phyloP scores from a whole-genome alignment of 345 rosid genomes.

The Lepidium aucheri region DNA sequence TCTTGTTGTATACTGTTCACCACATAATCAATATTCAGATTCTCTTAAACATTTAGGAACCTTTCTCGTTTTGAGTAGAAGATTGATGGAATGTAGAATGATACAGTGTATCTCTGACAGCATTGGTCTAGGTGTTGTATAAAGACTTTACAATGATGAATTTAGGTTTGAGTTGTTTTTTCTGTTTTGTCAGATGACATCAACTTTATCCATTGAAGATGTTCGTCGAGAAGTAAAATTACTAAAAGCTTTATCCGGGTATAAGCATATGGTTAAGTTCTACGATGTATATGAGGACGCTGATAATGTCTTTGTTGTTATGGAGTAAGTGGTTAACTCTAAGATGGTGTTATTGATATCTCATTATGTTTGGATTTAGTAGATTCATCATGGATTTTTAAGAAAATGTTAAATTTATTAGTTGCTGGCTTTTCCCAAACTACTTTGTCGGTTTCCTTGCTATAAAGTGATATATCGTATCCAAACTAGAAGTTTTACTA shows the following conservation, averaged over 20 bases:
- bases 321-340: conserved; percentile 63
- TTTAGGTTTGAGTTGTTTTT: background rate
- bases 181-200: conserved; percentile 61
- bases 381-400: background rate
- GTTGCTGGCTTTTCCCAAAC: background rate
- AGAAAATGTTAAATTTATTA: background rate
- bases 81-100: background rate
- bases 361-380: background rate
- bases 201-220: conserved; percentile 82
- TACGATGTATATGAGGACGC: conserved; percentile 84
- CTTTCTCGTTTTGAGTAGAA: background rate
- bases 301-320: conserved; percentile 69
- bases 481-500: background rate
- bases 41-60: background rate
- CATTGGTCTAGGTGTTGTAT: background rate
- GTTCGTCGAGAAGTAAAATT: conserved; percentile 95
- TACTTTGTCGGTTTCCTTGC: conserved; percentile 2
- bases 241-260: conserved; percentile 74
- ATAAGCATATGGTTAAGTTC: conserved; percentile 73
- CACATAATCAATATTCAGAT: background rate
- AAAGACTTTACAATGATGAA: background rate
- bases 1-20: background rate
- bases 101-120: background rate
- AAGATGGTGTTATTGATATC: background rate
- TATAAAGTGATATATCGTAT: background rate